Percentiles rank a stretch among this genome's conserved stretches.
phyloP scores from a whole-genome alignment of 805 yeast genomes.

The Yamadazyma sp. region DNA sequence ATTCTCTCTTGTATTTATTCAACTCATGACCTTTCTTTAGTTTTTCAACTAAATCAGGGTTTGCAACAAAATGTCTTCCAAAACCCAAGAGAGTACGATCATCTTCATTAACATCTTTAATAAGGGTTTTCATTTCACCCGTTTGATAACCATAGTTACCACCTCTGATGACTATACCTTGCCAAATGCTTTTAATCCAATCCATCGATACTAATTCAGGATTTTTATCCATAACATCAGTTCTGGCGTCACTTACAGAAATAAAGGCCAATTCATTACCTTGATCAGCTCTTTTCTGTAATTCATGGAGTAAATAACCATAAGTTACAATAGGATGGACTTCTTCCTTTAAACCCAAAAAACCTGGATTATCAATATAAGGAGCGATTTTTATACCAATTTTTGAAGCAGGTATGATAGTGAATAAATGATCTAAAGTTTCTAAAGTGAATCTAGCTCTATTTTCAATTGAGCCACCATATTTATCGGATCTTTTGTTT shows the following conservation, averaged over 20 bases:
- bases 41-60: conserved; percentile 42
- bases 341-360: conserved; percentile 10
- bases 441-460: conserved; percentile 32
- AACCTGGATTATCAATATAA: conserved; percentile 18
- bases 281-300: conserved; percentile 24
- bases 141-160: conserved; percentile 16
- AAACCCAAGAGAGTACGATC: conserved; percentile 42
- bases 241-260: conserved; percentile 19
- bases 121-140: conserved; percentile 4
- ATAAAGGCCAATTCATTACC: conserved; percentile 34
- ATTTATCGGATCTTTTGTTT: conserved; percentile 31
- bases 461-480: conserved; percentile 38
- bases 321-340: conserved; percentile 24
- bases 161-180: conserved; percentile 17
- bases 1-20: conserved; percentile 31
- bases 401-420: conserved; percentile 30
- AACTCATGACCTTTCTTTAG: conserved; percentile 25
- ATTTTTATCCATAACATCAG: conserved; percentile 17
- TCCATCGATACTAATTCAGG: conserved; percentile 14
- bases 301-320: conserved; percentile 27
- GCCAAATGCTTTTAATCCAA: conserved; percentile 28
- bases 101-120: conserved; percentile 10
- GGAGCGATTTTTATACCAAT: conserved; percentile 35
- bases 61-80: conserved; percentile 42
- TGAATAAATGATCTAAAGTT: conserved; percentile 32